These are phyloP conservation scores for Phoenix roebelenii DNA, from an alignment of 176 grass and related monocot species.

Conservation along the genomic window DNA sequence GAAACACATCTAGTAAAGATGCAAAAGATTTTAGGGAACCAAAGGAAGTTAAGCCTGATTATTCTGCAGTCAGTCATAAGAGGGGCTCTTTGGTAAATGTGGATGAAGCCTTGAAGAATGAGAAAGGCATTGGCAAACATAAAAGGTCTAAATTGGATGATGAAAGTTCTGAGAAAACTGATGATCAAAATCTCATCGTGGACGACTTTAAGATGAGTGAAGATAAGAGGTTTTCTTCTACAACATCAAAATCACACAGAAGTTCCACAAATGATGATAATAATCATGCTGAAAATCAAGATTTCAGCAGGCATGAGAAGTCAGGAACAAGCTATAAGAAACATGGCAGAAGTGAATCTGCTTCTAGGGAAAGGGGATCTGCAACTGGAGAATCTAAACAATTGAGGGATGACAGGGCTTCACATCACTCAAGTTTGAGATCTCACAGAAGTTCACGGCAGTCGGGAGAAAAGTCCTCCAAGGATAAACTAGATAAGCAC, in stretches of 20 bases:
- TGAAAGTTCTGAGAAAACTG: constrained; percentile 12
- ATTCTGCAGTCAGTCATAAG: constrained; percentile 28
- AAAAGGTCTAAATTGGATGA: constrained; percentile 39
- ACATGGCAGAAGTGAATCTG: constrained; percentile 26
- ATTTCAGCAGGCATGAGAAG: constrained; percentile 23
- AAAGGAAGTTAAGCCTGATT: constrained; percentile 37
- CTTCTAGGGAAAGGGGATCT: constrained; percentile 20
- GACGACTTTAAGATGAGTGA: constrained; percentile 15
- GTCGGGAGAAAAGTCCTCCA: constrained; percentile 22
- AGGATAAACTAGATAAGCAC: constrained; percentile 22
- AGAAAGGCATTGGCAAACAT: constrained; percentile 18
- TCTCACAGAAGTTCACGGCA: constrained; percentile 52
- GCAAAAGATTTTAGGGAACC: constrained; percentile 34
- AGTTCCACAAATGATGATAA: constrained; percentile 12
- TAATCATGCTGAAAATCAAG: constrained; percentile 16
- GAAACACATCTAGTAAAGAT: constrained; percentile 39
- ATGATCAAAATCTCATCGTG: constrained; percentile 21
- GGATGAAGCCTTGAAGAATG: constrained; percentile 38
- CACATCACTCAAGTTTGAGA: constrained; percentile 31
- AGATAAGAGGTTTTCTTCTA: constrained; percentile 32
- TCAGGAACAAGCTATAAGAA: constrained; percentile 34
- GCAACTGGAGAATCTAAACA: no score
- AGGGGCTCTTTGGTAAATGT: constrained; percentile 34
- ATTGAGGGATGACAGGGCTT: not conserved
- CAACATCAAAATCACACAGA: constrained; percentile 38